Evolutionary conservation across 345 rosid genomes (phyloP), one percentile per base, ranked within the genome.

Genomic region (Raphanus raphanistrum): DNA sequence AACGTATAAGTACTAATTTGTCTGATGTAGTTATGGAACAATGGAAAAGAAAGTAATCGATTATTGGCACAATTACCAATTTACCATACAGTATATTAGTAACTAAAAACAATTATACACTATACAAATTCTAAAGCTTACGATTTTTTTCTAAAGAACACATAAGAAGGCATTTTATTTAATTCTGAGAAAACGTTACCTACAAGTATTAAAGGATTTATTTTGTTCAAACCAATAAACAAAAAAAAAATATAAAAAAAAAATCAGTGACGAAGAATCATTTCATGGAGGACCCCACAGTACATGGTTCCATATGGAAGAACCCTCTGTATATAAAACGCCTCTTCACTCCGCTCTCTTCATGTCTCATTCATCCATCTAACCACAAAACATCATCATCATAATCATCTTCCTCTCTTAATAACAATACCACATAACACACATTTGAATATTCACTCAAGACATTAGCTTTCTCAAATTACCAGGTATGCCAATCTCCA

Each of bases 251-350:
- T 21, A 54, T 4, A 4, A 0, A 3, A 32, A 60, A 50, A 62
- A 38, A 50, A 2, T 2, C 4, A 63, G 63, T 12, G 76, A 77
- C 68, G 71, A 38, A 45, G 79, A 21, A 21, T 61, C 58, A 74
- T 87, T 81, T 81, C 33, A 81, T 78, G 83, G 78, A 12, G 87
- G 96, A 88, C 41, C 88, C 94, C 87, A 70, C 3, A 77, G 89
- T 80, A 87, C 91, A 85, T 73, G 90, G 83, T 90, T 88, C 93
- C 83, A 60, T 73, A 82, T 21, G 66, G 45, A 62, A 66, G 43
- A 65, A 60, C 35, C 50, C 21, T 83, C 88, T 82, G 79, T 80
- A 82, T 84, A 87, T 11, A 84, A 86, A 70, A 4, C 81, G 64
- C 77, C 82, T 67, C 71, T 62, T 70, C 61, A 79, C 60, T 81